Evolutionary conservation across 78 protist species (phyloP).

Genomic region (Dictyostelium purpureum): DNA sequence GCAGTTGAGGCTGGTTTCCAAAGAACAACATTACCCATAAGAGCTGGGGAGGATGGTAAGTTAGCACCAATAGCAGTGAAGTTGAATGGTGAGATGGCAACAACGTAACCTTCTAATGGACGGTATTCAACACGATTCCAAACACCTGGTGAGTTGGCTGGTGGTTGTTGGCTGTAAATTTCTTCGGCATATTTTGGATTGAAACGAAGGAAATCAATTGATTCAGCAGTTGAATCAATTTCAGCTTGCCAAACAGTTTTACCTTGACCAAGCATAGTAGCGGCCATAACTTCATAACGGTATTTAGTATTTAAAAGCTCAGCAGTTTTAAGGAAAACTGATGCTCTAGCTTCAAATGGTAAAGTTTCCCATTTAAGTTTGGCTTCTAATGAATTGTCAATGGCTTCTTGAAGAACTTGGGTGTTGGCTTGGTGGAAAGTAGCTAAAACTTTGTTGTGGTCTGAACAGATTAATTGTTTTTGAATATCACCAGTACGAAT

Average conservation of each 20-base stretch:
- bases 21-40: conserved; percentile 95
- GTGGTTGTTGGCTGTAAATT: conserved; percentile 91
- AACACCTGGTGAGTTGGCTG: conserved; percentile 60
- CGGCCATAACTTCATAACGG: conserved; percentile 85
- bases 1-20: conserved; percentile 96
- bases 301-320: conserved; percentile 88
- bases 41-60: conserved; percentile 93
- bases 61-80: conserved; percentile 97
- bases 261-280: conserved; percentile 89
- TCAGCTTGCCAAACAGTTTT: conserved; percentile 97
- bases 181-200: conserved; percentile 87
- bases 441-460: conserved; percentile 57
- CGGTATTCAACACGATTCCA: conserved; percentile 94
- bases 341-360: conserved; percentile 86
- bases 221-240: conserved; percentile 94
- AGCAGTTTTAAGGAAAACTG: conserved; percentile 93
- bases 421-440: conserved; percentile 73
- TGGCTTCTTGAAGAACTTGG: conserved; percentile 72
- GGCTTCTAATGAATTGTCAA: conserved; percentile 81
- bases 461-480: conserved; percentile 74
- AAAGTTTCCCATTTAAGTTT: conserved; percentile 86
- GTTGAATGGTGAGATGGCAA: conserved; percentile 96
- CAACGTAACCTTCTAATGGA: conserved; percentile 96
- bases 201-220: conserved; percentile 94
- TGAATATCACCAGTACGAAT: conserved; percentile 73